These are phyloP conservation scores for Stephanodiscus minutulus DNA, from an alignment of 108 stramenopile species.

Conservation along the genomic window DNA sequence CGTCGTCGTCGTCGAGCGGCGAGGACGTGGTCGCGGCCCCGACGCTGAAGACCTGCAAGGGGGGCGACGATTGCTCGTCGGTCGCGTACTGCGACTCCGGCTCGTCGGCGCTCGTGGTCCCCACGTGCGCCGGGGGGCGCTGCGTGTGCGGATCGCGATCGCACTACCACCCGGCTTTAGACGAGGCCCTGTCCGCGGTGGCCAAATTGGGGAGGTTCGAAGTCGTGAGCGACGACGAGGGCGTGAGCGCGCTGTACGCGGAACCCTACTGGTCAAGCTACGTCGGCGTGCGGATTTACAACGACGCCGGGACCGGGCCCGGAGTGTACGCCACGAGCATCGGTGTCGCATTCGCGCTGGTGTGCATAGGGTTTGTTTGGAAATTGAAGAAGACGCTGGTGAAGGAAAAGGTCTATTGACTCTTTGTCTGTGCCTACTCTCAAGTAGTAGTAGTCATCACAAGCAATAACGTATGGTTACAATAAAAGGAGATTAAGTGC, in stretches of 20 bases:
- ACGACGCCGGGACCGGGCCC: slow-evolving; percentile 45
- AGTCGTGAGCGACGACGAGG: slow-evolving; percentile 56
- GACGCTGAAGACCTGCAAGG: slow-evolving; percentile 48
- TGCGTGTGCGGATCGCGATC: slow-evolving; percentile 77
- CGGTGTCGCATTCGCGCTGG: slow-evolving; percentile 43
- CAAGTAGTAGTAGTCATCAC: too few relatives aligned
- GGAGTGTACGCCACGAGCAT: slow-evolving; percentile 56
- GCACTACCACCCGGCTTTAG: slow-evolving; percentile 77
- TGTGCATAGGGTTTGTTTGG: slow-evolving; percentile 46
- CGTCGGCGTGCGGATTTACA: slow-evolving; percentile 74
- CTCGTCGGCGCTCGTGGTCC: slow-evolving; percentile 45
- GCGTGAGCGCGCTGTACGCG: slow-evolving; percentile 76
- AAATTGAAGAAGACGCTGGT: slow-evolving; percentile 64
- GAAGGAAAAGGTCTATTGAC: slow-evolving; percentile 78
- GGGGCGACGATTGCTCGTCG: slow-evolving; percentile 56
- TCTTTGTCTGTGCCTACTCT: neutral
- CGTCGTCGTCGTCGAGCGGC: slow-evolving; percentile 25
- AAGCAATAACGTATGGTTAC: too few relatives aligned
- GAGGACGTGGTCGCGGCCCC: neutral
- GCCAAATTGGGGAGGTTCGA: slow-evolving; percentile 71
- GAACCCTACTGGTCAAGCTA: slow-evolving; percentile 79
- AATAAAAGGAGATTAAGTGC: too few relatives aligned
- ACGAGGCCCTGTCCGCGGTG: slow-evolving; percentile 70
- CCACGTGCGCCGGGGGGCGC: slow-evolving; percentile 59
- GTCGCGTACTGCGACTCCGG: slow-evolving; percentile 64